Evolutionary conservation across 768 basidiomycete genomes (phyloP).

Genomic region (Trametopsis cervina): DNA sequence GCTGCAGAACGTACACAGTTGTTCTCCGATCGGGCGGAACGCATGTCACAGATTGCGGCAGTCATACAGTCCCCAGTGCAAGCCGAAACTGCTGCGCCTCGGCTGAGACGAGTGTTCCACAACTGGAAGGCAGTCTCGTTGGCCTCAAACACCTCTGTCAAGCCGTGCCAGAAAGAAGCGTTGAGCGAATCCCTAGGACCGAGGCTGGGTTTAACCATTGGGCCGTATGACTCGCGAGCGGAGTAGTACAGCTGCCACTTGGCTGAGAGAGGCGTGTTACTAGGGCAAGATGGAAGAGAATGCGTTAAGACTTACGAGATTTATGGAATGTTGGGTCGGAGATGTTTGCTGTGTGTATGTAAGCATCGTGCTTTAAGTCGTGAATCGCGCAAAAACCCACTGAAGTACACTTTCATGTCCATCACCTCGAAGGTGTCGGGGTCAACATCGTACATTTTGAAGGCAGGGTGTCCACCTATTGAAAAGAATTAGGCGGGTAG

Average conservation of each 20-base stretch:
- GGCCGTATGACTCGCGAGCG: conserved; percentile 45
- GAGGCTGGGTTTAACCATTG: conserved; percentile 30
- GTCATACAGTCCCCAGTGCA: not conserved
- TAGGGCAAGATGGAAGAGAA: too few relatives aligned
- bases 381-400: conserved; percentile 26
- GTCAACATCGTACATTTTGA: conserved; percentile 56
- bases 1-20: not conserved
- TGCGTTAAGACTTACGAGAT: too few relatives aligned
- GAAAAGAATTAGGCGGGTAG: not conserved
- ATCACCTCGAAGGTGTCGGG: conserved; percentile 60
- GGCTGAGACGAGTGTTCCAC: conserved; percentile 34
- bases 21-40: not conserved
- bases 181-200: conserved; percentile 32
- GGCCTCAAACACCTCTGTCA: conserved; percentile 44
- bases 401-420: conserved; percentile 44
- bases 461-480: conserved; percentile 47
- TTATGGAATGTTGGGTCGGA: conserved; percentile 38
- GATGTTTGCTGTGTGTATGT: conserved; percentile 27
- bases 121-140: conserved; percentile 39
- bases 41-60: not conserved
- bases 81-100: not conserved
- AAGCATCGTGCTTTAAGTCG: not conserved
- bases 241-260: conserved; percentile 51
- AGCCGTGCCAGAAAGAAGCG: conserved; percentile 52
- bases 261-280: conserved; percentile 29